phyloP scores from a whole-genome alignment of 192 early-diverging fungal species.

The Gaertneriomyces semiglobifer region DNA sequence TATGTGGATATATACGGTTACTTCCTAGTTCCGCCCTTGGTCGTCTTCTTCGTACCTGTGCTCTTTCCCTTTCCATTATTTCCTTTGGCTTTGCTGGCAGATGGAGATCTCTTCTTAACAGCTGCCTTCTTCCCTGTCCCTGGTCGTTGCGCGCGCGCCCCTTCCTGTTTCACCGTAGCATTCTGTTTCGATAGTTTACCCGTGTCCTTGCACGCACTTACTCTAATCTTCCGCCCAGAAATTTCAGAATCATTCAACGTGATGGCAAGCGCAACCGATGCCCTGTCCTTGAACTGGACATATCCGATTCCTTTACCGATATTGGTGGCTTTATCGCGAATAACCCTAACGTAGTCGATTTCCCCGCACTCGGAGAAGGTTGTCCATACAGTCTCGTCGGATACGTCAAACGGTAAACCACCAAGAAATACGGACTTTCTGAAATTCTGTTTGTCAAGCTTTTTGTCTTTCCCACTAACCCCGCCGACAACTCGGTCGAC shows the following conservation, averaged over 20 bases:
- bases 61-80: no score
- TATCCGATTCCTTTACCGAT: slow-evolving; percentile 94
- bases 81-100: no score
- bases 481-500: slow-evolving; percentile 54
- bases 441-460: slow-evolving; percentile 58
- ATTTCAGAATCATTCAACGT: slow-evolving; percentile 73
- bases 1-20: no score
- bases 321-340: slow-evolving; percentile 78
- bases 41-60: no score
- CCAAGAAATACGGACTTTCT: slow-evolving; percentile 68
- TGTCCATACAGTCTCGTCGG: slow-evolving; percentile 44
- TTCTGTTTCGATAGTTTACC: no score
- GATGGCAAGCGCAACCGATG: slow-evolving; percentile 71
- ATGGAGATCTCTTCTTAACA: no score
- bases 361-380: slow-evolving; percentile 47
- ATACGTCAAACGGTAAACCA: slow-evolving; percentile 52
- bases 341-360: slow-evolving; percentile 76
- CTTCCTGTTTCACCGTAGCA: no score
- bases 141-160: no score
- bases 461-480: slow-evolving; percentile 1
- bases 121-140: no score
- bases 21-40: no score
- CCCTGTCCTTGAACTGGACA: slow-evolving; percentile 79
- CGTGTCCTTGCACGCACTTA: slow-evolving; percentile 29
- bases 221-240: slow-evolving; percentile 58